A percentile compares a stretch with the other conserved stretches of the same genome.
Evolutionary conservation across 495 filamentous ascomycete genomes (phyloP).

Genomic region (Neurospora cerealis): DNA sequence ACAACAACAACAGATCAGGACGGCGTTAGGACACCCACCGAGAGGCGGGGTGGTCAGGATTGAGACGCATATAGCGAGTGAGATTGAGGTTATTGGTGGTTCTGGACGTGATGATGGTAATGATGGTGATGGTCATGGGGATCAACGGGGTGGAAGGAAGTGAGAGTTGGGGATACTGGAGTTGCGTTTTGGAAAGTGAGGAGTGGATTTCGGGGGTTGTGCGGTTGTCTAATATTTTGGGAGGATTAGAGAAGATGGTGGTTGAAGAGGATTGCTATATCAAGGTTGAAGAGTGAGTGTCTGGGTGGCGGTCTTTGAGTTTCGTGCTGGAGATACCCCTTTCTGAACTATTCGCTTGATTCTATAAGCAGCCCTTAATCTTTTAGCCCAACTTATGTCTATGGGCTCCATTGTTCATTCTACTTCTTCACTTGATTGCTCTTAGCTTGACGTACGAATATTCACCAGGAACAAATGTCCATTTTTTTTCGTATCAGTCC

Average conservation of each 20-base stretch:
- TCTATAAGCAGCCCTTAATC: not conserved
- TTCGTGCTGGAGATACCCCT: not conserved
- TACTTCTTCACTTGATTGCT: not conserved
- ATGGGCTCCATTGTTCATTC: not conserved
- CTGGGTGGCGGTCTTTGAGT: not conserved
- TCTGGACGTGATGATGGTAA: not conserved
- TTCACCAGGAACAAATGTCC: not conserved
- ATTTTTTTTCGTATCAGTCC: not conserved
- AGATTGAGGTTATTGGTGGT: not conserved
- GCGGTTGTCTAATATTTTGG: not conserved
- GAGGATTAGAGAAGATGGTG: not conserved
- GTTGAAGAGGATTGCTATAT: not conserved
- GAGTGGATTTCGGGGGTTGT: not conserved
- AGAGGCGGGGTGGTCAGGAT: constrained; percentile 1
- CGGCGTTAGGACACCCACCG: not conserved
- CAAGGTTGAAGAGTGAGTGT: not conserved
- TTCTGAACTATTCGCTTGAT: not conserved
- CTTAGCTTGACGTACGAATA: not conserved
- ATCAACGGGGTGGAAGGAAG: not conserved
- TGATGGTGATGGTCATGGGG: not conserved
- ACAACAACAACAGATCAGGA: not conserved
- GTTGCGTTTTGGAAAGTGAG: not conserved
- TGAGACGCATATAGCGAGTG: constrained; percentile 6
- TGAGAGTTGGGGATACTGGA: not conserved
- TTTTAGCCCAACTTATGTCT: not conserved